These are phyloP conservation scores for Schoenoplectus triqueter DNA, from an alignment of 202 grass and related monocot species.

Conservation along the genomic window DNA sequence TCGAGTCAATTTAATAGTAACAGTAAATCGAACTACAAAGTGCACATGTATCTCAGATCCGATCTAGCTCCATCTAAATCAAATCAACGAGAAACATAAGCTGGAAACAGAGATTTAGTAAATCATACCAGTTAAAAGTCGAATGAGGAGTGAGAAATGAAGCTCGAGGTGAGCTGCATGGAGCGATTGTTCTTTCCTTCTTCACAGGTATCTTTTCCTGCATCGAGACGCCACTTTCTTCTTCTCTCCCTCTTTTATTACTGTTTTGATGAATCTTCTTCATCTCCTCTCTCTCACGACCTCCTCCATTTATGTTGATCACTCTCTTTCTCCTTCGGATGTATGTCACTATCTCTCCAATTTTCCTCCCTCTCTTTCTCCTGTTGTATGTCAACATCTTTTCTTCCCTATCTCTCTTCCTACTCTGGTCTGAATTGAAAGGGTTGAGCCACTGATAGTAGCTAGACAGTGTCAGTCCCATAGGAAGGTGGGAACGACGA, in stretches of 20 bases:
- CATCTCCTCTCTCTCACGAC: slow-evolving; percentile 2
- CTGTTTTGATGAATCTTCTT: background rate
- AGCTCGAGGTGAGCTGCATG: slow-evolving; percentile 44
- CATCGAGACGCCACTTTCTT: slow-evolving; percentile 11
- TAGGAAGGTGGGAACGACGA: slow-evolving; percentile 17
- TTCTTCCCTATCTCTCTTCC: slow-evolving; percentile 31
- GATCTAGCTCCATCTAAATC: background rate
- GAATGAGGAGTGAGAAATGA: slow-evolving; percentile 53
- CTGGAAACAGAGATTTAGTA: slow-evolving; percentile 2
- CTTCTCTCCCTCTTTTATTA: slow-evolving; percentile 36
- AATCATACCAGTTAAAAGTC: slow-evolving; percentile 63
- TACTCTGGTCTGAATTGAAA: slow-evolving; percentile 43
- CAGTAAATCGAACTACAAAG: slow-evolving; percentile 1
- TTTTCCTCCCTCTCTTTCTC: slow-evolving; percentile 36
- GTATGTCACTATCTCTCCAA: slow-evolving; percentile 38
- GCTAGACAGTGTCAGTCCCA: slow-evolving; percentile 42
- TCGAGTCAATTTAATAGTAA: background rate
- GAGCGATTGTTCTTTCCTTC: slow-evolving; percentile 45
- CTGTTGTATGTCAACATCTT: slow-evolving; percentile 46
- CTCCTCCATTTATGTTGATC: slow-evolving; percentile 11
- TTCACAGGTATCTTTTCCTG: slow-evolving; percentile 4
- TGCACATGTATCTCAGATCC: slow-evolving; percentile 25
- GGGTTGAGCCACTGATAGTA: slow-evolving; percentile 57
- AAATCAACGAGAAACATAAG: background rate
- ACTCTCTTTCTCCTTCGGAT: slow-evolving; percentile 48